phyloP scores from a whole-genome alignment of 345 rosid genomes.

The Ricinus communis region DNA sequence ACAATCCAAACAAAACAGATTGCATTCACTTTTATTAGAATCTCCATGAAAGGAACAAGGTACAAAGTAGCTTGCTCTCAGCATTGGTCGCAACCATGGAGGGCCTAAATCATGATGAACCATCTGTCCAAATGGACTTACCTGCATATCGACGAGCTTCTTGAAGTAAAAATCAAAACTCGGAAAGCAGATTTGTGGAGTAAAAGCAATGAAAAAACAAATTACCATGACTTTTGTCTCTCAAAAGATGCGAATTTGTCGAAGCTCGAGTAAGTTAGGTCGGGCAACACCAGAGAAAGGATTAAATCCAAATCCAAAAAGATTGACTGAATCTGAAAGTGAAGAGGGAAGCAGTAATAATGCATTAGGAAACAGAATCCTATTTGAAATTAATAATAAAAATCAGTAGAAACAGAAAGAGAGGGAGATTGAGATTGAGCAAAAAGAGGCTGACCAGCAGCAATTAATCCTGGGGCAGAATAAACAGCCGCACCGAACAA shows the following conservation, averaged over 20 bases:
- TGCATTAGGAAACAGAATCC: no score
- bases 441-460: no score
- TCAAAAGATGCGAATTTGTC: conserved; percentile 34
- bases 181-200: background rate
- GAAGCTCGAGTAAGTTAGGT: no score
- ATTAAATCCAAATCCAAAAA: no score
- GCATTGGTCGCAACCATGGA: conserved; percentile 77
- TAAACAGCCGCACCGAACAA: no score
- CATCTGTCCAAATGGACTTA: conserved; percentile 23
- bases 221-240: conserved; percentile 42
- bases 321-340: background rate
- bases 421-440: no score
- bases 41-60: conserved; percentile 63
- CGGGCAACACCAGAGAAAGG: no score
- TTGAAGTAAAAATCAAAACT: background rate
- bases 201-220: background rate
- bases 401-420: background rate
- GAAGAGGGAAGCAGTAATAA: background rate
- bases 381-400: background rate
- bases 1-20: conserved; percentile 85
- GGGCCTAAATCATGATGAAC: conserved; percentile 35
- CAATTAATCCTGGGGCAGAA: no score
- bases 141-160: background rate
- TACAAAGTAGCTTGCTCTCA: conserved; percentile 63
- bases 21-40: conserved; percentile 79